Percentiles rank a stretch among this genome's conserved stretches.
phyloP scores from a whole-genome alignment of 371 early-diverging fungal genomes.

The Capillidium heterosporum region DNA sequence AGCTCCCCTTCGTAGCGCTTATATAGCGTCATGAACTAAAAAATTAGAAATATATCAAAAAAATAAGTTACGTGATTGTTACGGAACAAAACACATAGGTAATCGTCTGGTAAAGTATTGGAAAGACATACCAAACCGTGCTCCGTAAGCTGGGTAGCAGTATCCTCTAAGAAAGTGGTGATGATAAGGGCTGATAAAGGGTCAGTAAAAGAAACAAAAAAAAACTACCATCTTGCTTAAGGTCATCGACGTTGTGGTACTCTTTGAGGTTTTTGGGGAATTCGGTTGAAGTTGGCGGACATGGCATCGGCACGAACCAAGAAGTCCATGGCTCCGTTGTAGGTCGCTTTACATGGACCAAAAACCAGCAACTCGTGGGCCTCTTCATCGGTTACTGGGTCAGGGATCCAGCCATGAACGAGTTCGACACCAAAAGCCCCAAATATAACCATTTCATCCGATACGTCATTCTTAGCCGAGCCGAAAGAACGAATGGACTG shows the following conservation, averaged over 20 bases:
- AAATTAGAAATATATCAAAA: background rate
- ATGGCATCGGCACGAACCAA: slow-evolving; percentile 45
- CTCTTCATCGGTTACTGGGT: slow-evolving; percentile 41
- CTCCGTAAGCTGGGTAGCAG: slow-evolving; percentile 69
- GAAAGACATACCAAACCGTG: slow-evolving; percentile 47
- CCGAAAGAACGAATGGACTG: slow-evolving; percentile 60
- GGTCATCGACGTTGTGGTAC: slow-evolving; percentile 4
- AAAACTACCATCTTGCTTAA: slow-evolving; percentile 6
- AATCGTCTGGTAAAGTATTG: slow-evolving; percentile 33
- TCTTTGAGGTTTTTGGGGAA: background rate
- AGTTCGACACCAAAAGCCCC: slow-evolving; percentile 57
- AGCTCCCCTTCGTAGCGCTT: slow-evolving; percentile 39
- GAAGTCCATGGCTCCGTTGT: slow-evolving; percentile 63
- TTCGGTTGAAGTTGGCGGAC: slow-evolving; percentile 12
- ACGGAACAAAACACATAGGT: slow-evolving; percentile 65
- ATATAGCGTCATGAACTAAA: slow-evolving; percentile 60
- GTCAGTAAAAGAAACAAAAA: background rate
- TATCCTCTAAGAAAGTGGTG: slow-evolving; percentile 42
- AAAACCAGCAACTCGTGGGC: slow-evolving; percentile 24
- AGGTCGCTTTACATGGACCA: slow-evolving; percentile 31
- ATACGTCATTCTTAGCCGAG: slow-evolving; percentile 28
- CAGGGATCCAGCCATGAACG: slow-evolving; percentile 82
- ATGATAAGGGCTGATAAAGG: slow-evolving; percentile 23
- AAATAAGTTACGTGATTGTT: slow-evolving; percentile 62
- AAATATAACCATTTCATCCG: slow-evolving; percentile 37